Percentiles rank a stretch among this genome's conserved stretches.
Evolutionary conservation across 148 eudicot species (phyloP).

Genomic region (Camellia granthamiana): DNA sequence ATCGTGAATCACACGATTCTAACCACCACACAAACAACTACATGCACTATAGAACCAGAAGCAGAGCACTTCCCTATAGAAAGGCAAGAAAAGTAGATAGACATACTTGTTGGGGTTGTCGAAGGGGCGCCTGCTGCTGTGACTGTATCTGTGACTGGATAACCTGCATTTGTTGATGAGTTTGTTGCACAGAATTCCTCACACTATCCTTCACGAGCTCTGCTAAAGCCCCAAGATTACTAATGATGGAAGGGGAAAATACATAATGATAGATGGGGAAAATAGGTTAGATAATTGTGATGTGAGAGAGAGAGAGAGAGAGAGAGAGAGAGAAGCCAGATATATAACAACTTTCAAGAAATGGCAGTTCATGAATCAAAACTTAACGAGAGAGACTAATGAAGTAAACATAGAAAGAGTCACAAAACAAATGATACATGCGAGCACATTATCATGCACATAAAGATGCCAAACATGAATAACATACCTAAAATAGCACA

Average conservation of each 20-base stretch:
- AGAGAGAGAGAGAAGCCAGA: too few relatives aligned
- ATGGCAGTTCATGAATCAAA: background rate
- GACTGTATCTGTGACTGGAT: slow-evolving; percentile 61
- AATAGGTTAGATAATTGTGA: slow-evolving; percentile 17
- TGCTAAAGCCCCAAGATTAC: slow-evolving; percentile 67
- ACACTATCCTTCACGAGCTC: slow-evolving; percentile 69
- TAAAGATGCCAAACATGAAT: background rate
- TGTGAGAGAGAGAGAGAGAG: background rate
- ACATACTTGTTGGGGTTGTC: slow-evolving; percentile 66
- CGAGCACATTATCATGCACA: background rate
- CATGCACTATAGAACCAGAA: background rate
- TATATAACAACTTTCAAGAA: background rate
- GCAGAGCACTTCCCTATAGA: background rate
- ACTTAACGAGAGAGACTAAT: background rate
- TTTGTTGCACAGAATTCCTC: slow-evolving; percentile 53
- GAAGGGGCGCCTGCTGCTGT: slow-evolving; percentile 59
- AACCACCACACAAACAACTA: too few relatives aligned
- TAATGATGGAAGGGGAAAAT: slow-evolving; percentile 25
- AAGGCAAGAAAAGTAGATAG: background rate
- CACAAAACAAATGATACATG: background rate
- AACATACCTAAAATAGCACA: background rate
- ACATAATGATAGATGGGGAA: slow-evolving; percentile 2
- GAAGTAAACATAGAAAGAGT: background rate
- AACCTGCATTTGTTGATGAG: slow-evolving; percentile 55
- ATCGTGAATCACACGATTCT: too few relatives aligned